Evolutionary conservation across 192 early-diverging fungal species (phyloP).

Genomic region (Dissophora globulifera): DNA sequence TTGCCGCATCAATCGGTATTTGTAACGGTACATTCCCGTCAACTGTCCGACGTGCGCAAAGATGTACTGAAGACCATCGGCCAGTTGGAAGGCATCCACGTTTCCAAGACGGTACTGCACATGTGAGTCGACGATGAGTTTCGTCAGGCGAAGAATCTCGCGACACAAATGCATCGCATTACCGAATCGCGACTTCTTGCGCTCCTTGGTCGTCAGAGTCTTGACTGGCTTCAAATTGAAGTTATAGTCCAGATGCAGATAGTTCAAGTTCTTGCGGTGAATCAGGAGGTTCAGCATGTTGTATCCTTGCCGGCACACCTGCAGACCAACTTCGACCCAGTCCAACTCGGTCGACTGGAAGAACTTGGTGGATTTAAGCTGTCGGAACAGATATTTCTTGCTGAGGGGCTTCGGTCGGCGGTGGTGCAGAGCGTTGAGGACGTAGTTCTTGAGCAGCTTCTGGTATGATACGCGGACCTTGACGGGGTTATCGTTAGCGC

Average conservation of each 20-base stretch:
- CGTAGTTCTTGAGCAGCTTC: slow-evolving; percentile 96
- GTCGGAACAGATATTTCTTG: slow-evolving; percentile 95
- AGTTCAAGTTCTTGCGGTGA: slow-evolving; percentile 98
- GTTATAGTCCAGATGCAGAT: slow-evolving; percentile 99
- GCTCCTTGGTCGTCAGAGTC: slow-evolving; percentile 98
- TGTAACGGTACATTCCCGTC: slow-evolving; percentile 99
- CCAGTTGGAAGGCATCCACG: slow-evolving; percentile 98
- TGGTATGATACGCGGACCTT: slow-evolving; percentile 99
- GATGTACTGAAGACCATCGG: slow-evolving; percentile 98
- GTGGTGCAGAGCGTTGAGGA: slow-evolving; percentile 90
- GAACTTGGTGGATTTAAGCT: slow-evolving; percentile 97
- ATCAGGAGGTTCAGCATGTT: slow-evolving; percentile 99
- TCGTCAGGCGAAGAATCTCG: slow-evolving; percentile 96
- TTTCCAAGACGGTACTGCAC: slow-evolving; percentile 98
- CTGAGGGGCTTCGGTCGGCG: slow-evolving; percentile 88
- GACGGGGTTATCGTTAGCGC: slow-evolving; percentile 91
- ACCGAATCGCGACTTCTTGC: slow-evolving; percentile 98
- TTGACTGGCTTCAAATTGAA: slow-evolving; percentile 99
- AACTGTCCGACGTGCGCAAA: slow-evolving; percentile 99
- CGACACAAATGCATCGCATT: slow-evolving; percentile 95
- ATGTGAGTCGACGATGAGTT: slow-evolving; percentile 96
- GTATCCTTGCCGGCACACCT: slow-evolving; percentile 98
- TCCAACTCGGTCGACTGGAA: slow-evolving; percentile 98
- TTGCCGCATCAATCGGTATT: slow-evolving; percentile 97
- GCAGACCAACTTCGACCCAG: slow-evolving; percentile 99